A percentile compares a stretch with the other conserved stretches of the same genome.
Conservation (phyloP, 192 early-diverging fungal species). For the Linnemannia hyalina region DNA sequence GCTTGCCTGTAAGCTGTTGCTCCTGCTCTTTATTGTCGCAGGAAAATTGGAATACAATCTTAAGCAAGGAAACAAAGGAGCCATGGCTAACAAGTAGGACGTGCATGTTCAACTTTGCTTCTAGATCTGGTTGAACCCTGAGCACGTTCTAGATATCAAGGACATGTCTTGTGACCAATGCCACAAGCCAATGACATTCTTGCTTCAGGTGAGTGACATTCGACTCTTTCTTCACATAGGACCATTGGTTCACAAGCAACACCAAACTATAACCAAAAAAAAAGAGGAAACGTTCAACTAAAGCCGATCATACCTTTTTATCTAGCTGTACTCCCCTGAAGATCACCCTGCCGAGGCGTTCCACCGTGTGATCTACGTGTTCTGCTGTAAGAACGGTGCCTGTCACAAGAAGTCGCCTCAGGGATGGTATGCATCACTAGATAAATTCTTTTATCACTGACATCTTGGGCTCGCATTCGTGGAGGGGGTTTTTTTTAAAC, state of each 20-base stretch:
- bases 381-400: constrained; percentile 88
- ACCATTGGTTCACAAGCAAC: background rate
- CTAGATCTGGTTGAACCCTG: constrained; percentile 87
- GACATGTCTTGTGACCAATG: constrained; percentile 80
- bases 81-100: background rate
- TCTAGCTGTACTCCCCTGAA: constrained; percentile 91
- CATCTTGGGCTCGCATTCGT: no score
- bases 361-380: constrained; percentile 92
- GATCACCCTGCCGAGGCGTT: constrained; percentile 88
- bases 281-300: background rate
- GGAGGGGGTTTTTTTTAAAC: background rate
- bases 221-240: background rate
- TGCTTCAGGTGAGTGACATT: constrained; percentile 78
- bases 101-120: background rate
- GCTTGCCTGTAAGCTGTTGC: constrained; percentile 73
- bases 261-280: background rate
- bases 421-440: constrained; percentile 58
- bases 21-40: background rate
- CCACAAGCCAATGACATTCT: constrained; percentile 77
- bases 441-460: background rate
- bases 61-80: background rate
- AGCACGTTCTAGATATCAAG: constrained; percentile 69
- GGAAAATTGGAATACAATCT: background rate
- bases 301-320: background rate
- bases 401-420: constrained; percentile 77